These are phyloP conservation scores for Melaleuca quinquenervia DNA, from an alignment of 345 rosid genomes.

Conservation along the genomic window DNA sequence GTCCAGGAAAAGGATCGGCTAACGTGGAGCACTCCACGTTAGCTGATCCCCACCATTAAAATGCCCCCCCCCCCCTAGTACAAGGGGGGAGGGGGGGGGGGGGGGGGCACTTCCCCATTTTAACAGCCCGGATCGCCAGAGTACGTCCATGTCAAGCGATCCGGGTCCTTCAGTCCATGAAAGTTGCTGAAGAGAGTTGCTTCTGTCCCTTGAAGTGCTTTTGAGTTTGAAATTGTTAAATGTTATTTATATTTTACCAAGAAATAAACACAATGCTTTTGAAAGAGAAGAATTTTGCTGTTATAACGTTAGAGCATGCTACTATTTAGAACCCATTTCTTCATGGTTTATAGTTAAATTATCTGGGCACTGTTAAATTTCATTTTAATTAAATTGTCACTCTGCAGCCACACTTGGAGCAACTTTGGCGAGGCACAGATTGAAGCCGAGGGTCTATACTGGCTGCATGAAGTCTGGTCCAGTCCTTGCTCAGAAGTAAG, in stretches of 20 bases:
- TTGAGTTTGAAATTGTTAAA: background rate
- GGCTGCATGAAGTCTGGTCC: slow-evolving; percentile 99
- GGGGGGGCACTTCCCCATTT: no score
- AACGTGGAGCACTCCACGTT: no score
- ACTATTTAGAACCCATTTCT: background rate
- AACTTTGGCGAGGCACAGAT: slow-evolving; percentile 59
- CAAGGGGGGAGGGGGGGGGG: no score
- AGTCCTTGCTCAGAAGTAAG: slow-evolving; percentile 91
- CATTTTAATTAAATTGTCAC: background rate
- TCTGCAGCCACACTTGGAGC: slow-evolving; percentile 88
- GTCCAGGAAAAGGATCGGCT: no score
- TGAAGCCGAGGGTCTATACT: slow-evolving; percentile 68
- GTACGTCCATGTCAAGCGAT: no score
- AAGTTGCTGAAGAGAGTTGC: background rate
- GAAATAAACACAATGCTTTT: background rate
- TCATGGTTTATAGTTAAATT: background rate
- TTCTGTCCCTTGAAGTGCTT: background rate
- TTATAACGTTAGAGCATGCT: background rate
- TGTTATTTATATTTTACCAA: background rate
- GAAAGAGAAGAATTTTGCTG: background rate
- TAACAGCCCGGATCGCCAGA: no score
- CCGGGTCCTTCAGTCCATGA: background rate
- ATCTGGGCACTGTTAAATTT: background rate
- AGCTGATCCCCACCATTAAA: no score
- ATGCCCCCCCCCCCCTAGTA: no score